Percentiles rank a stretch among this genome's conserved stretches.
Evolutionary conservation across 2,329 filamentous ascomycete genomes (phyloP).

Genomic region (Penicillium sp.): DNA sequence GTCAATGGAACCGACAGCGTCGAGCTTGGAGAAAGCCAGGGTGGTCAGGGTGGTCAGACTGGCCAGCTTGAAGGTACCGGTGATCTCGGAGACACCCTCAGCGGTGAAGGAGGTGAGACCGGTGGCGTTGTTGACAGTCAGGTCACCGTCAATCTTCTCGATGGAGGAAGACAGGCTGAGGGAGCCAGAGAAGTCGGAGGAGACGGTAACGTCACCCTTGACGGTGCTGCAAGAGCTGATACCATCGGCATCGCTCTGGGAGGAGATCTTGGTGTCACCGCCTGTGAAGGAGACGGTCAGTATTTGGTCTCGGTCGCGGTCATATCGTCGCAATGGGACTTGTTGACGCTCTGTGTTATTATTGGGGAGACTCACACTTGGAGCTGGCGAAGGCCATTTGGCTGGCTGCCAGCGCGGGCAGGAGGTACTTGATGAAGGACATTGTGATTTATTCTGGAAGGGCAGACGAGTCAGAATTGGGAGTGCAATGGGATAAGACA

Average conservation of each 20-base stretch:
- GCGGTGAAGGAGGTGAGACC: slow-evolving; percentile 68
- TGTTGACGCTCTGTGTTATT: not conserved
- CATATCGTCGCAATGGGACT: not conserved
- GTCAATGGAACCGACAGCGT: slow-evolving; percentile 66
- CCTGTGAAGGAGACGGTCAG: not conserved
- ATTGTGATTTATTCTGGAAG: slow-evolving; percentile 39
- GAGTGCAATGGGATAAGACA: no score
- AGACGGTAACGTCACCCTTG: slow-evolving; percentile 63
- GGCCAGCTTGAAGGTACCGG: slow-evolving; percentile 70
- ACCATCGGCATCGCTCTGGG: slow-evolving; percentile 67
- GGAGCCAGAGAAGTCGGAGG: slow-evolving; percentile 63
- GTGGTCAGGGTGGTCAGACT: slow-evolving; percentile 70
- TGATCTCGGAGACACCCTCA: slow-evolving; percentile 66
- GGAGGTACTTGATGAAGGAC: slow-evolving; percentile 59
- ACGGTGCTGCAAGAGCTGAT: slow-evolving; percentile 70
- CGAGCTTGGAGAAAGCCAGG: slow-evolving; percentile 69
- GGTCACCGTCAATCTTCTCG: slow-evolving; percentile 61
- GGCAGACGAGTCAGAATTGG: not conserved
- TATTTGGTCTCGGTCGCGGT: not conserved
- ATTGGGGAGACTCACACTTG: slow-evolving; percentile 21
- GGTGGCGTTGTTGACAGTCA: slow-evolving; percentile 59
- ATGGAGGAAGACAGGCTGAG: slow-evolving; percentile 68
- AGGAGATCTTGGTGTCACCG: slow-evolving; percentile 51
- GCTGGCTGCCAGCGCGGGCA: slow-evolving; percentile 60
- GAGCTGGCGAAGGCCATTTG: slow-evolving; percentile 55